Conservation (phyloP, 2,329 filamentous ascomycete genomes). For the Xylaria sp. region DNA sequence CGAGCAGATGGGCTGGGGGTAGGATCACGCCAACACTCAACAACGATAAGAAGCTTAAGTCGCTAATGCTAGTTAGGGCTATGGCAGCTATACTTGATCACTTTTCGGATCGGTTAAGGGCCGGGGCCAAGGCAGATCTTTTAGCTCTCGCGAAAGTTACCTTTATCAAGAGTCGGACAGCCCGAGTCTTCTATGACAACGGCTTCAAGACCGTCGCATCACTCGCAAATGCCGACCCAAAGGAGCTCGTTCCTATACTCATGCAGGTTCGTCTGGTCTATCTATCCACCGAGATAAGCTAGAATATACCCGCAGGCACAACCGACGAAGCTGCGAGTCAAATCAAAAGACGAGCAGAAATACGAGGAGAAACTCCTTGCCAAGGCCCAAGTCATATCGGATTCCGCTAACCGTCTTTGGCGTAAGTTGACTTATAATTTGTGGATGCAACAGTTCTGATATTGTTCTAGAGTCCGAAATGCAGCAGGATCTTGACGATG, state of each 20-base stretch:
- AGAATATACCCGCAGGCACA: slow-evolving; percentile 59
- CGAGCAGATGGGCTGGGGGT: slow-evolving; percentile 76
- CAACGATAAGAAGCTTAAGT: background rate
- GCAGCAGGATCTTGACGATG: slow-evolving; percentile 56
- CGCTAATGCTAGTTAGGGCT: slow-evolving; percentile 52
- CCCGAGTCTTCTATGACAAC: slow-evolving; percentile 76
- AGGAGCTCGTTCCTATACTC: slow-evolving; percentile 72
- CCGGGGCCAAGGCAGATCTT: slow-evolving; percentile 73
- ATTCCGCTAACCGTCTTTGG: slow-evolving; percentile 73
- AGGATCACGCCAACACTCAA: slow-evolving; percentile 32
- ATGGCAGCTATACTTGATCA: slow-evolving; percentile 75
- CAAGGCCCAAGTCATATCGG: slow-evolving; percentile 71
- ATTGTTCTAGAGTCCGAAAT: slow-evolving; percentile 52
- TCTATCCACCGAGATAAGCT: slow-evolving; percentile 9
- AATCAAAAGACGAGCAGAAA: slow-evolving; percentile 61
- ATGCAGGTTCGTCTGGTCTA: slow-evolving; percentile 61
- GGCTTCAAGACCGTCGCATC: slow-evolving; percentile 72
- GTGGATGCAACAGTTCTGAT: slow-evolving; percentile 25
- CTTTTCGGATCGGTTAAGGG: slow-evolving; percentile 74
- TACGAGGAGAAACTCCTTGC: slow-evolving; percentile 67
- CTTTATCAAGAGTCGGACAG: slow-evolving; percentile 78
- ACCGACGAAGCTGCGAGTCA: slow-evolving; percentile 66
- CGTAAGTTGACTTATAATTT: slow-evolving; percentile 51
- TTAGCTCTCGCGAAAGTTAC: slow-evolving; percentile 73
- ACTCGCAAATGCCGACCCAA: slow-evolving; percentile 71